These are phyloP conservation scores for Chernovozyma aurita DNA, from an alignment of 1,139 yeast species.

Conservation along the genomic window DNA sequence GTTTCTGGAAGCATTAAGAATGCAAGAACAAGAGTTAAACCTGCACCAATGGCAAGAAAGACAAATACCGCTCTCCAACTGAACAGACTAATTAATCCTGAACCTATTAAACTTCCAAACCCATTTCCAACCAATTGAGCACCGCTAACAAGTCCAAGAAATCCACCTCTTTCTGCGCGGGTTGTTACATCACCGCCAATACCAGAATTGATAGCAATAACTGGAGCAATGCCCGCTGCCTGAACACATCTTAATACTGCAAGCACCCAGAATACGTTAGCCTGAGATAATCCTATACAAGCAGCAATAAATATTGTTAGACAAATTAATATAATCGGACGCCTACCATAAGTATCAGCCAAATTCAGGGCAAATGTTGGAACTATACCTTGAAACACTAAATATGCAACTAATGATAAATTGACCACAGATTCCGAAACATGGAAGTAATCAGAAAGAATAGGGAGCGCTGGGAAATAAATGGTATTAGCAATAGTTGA, in stretches of 20 bases:
- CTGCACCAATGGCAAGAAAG: slow-evolving; percentile 36
- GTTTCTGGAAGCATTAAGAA: slow-evolving; percentile 32
- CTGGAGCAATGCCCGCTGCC: slow-evolving; percentile 40
- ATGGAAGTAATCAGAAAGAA: slow-evolving; percentile 24
- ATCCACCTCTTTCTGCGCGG: slow-evolving; percentile 32
- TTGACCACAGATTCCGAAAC: slow-evolving; percentile 23
- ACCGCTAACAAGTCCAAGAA: slow-evolving; percentile 35
- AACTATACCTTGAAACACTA: slow-evolving; percentile 33
- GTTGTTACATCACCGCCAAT: slow-evolving; percentile 40
- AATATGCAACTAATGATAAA: slow-evolving; percentile 34
- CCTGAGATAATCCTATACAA: slow-evolving; percentile 33
- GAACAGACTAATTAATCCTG: slow-evolving; percentile 27
- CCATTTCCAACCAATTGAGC: slow-evolving; percentile 36
- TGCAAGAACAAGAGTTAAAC: slow-evolving; percentile 22
- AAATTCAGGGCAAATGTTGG: slow-evolving; percentile 31
- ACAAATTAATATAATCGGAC: slow-evolving; percentile 30
- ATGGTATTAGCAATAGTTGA: slow-evolving; percentile 37
- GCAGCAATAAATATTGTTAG: slow-evolving; percentile 26
- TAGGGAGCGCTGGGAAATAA: slow-evolving; percentile 39
- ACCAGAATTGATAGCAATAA: slow-evolving; percentile 35
- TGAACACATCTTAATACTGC: slow-evolving; percentile 34
- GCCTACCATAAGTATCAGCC: slow-evolving; percentile 33
- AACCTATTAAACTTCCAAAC: slow-evolving; percentile 38
- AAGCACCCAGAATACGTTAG: slow-evolving; percentile 33
- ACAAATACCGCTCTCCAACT: slow-evolving; percentile 37